phyloP scores from a whole-genome alignment of 106 monocot species.

The Apostasia shenzhenica region DNA sequence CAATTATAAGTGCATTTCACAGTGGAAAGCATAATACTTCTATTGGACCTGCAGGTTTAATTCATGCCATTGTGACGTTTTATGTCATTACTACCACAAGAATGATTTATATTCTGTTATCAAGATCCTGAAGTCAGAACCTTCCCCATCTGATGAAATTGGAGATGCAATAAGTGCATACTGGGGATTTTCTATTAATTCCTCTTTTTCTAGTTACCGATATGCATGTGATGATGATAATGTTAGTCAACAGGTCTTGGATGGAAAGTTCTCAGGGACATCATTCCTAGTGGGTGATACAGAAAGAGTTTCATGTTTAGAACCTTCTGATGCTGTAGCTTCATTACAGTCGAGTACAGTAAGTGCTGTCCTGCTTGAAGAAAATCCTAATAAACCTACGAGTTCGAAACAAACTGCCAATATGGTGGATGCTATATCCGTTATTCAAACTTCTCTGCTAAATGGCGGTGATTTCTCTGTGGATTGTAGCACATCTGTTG shows the following conservation, averaged over 20 bases:
- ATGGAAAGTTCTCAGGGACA: neutral
- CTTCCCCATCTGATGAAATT: slow-evolving; percentile 33
- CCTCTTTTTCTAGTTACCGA: slow-evolving; percentile 8
- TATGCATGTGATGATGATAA: slow-evolving; percentile 3
- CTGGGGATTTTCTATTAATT: slow-evolving; percentile 20
- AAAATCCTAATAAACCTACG: neutral
- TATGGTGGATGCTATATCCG: slow-evolving; percentile 4
- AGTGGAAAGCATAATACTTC: neutral
- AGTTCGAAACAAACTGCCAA: slow-evolving; percentile 9
- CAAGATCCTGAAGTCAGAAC: slow-evolving; percentile 34
- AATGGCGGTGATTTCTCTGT: slow-evolving; percentile 9
- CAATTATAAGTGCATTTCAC: no score
- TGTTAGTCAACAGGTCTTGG: neutral
- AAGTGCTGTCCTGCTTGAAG: slow-evolving; percentile 1
- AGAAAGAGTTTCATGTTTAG: neutral
- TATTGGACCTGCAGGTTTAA: slow-evolving; percentile 58
- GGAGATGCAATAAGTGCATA: slow-evolving; percentile 34
- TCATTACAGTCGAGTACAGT: slow-evolving; percentile 11
- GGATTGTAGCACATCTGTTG: neutral
- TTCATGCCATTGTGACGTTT: slow-evolving; percentile 25
- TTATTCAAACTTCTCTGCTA: slow-evolving; percentile 8
- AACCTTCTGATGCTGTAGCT: slow-evolving; percentile 9
- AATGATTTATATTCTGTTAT: slow-evolving; percentile 50
- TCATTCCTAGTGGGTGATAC: no score
- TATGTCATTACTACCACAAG: slow-evolving; percentile 61